These are phyloP conservation scores for Cyclanthera cordifolia DNA, from an alignment of 306 rosid species.

Conservation along the genomic window DNA sequence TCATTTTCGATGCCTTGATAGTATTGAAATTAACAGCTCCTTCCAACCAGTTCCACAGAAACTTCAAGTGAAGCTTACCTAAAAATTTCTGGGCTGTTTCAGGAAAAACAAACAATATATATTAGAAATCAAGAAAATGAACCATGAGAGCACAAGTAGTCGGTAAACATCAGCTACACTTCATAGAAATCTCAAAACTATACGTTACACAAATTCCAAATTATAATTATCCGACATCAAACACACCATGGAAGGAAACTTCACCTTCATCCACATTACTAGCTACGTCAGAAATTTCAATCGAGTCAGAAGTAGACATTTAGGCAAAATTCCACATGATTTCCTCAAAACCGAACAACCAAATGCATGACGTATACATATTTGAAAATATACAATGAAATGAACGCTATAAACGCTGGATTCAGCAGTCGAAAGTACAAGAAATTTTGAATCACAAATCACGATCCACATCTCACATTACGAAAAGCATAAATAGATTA, in stretches of 20 bases:
- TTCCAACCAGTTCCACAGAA: slow-evolving; percentile 5
- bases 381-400: neutral
- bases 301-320: neutral
- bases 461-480: neutral
- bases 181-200: neutral
- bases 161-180: neutral
- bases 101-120: neutral
- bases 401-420: neutral
- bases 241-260: neutral
- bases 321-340: neutral
- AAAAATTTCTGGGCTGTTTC: slow-evolving; percentile 3
- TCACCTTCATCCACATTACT: neutral
- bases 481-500: neutral
- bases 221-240: neutral
- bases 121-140: neutral
- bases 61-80: slow-evolving; percentile 6
- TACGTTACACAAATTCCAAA: neutral
- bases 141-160: neutral
- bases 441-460: neutral
- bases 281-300: neutral
- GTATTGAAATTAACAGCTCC: slow-evolving; percentile 12
- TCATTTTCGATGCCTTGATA: slow-evolving; percentile 35
- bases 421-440: neutral
- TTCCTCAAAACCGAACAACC: neutral
- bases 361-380: neutral